phyloP scores from a whole-genome alignment of 148 eudicot genomes.

The Chenopodium berlandieri region DNA sequence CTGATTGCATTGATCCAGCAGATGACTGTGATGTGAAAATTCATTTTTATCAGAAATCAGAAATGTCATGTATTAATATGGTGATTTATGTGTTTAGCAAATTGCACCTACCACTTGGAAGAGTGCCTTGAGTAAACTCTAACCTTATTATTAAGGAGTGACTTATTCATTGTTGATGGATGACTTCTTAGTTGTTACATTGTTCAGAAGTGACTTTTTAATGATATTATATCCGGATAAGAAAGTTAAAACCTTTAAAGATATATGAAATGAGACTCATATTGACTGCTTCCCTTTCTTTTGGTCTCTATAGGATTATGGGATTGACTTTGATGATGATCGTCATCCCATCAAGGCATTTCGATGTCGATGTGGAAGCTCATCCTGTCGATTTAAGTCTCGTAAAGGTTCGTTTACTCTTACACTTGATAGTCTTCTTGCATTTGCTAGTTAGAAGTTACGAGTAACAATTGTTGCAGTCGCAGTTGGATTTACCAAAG shows the following conservation, averaged over 20 bases:
- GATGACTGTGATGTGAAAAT: background rate
- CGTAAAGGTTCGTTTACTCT: slow-evolving; percentile 36
- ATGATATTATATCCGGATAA: background rate
- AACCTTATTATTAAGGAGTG: background rate
- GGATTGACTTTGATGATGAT: slow-evolving; percentile 53
- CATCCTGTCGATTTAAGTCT: slow-evolving; percentile 36
- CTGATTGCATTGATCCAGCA: background rate
- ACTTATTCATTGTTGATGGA: background rate
- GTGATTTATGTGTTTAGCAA: background rate
- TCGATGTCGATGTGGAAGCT: slow-evolving; percentile 53
- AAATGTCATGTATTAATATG: background rate
- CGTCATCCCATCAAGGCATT: slow-evolving; percentile 64
- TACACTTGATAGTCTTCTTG: background rate
- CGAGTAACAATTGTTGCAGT: background rate
- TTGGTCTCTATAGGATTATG: slow-evolving; percentile 46
- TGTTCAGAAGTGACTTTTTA: too few species aligned
- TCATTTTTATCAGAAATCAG: background rate
- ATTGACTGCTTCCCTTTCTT: background rate
- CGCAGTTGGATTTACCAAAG: too few species aligned
- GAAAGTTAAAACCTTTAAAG: background rate
- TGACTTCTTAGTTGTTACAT: background rate
- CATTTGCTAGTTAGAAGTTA: background rate
- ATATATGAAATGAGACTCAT: background rate
- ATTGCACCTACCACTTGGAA: background rate
- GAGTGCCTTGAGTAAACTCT: background rate